Evolutionary conservation across 2,329 filamentous ascomycete species (phyloP).

Genomic region (Penicillium sp.): DNA sequence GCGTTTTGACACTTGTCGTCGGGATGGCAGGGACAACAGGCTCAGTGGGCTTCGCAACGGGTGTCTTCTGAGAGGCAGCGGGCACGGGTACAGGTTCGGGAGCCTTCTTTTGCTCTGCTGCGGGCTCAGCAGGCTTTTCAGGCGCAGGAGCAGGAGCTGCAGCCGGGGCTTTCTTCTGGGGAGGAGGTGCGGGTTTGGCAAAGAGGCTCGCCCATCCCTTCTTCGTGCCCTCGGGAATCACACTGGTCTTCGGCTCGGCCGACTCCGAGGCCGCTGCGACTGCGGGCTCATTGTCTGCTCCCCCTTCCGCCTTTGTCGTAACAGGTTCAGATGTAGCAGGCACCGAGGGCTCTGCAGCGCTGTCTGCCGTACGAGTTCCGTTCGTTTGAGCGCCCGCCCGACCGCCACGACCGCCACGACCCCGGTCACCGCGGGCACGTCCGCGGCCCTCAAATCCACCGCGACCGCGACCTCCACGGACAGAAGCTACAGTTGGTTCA

Average conservation of each 20-base stretch:
- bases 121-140: constrained; percentile 31
- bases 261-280: constrained; percentile 24
- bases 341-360: constrained; percentile 23
- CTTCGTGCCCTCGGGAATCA: constrained; percentile 42
- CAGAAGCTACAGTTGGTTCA: constrained; percentile 35
- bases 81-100: constrained; percentile 43
- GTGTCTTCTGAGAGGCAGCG: constrained; percentile 32
- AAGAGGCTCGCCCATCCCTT: constrained; percentile 71
- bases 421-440: constrained; percentile 49
- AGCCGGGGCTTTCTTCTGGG: constrained; percentile 40
- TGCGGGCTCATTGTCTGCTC: constrained; percentile 26
- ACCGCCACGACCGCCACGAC: constrained; percentile 48
- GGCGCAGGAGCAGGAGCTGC: constrained; percentile 32
- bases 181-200: constrained; percentile 57
- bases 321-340: constrained; percentile 18
- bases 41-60: constrained; percentile 38
- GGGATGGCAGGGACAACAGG: constrained; percentile 37
- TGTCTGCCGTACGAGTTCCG: constrained; percentile 37
- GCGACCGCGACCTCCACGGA: constrained; percentile 46
- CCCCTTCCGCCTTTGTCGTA: constrained; percentile 14
- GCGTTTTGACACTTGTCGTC: constrained; percentile 56
- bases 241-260: constrained; percentile 33
- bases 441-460: constrained; percentile 48
- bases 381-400: constrained; percentile 44
- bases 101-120: constrained; percentile 38